Evolutionary conservation across 441 rosid species (phyloP).

Genomic region (Gossypium laxum): DNA sequence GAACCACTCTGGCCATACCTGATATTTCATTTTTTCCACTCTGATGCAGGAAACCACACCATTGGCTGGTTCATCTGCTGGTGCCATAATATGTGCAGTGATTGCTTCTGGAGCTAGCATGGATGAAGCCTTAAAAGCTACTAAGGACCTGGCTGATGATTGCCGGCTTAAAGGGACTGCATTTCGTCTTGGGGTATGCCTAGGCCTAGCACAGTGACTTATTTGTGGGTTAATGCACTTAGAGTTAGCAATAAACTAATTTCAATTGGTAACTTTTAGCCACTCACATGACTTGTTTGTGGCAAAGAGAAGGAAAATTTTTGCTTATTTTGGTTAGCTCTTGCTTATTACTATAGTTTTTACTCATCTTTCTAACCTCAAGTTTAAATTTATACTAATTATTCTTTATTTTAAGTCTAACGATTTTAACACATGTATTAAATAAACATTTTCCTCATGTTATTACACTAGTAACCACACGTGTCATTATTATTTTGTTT

Average conservation of each 20-base stretch:
- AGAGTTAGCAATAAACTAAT: no score
- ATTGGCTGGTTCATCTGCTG: constrained; percentile 86
- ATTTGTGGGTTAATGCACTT: not conserved
- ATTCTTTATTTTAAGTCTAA: no score
- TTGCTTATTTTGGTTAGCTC: no score
- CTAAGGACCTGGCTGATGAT: constrained; percentile 63
- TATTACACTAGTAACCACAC: no score
- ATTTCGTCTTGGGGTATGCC: constrained; percentile 82
- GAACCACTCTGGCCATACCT: not conserved
- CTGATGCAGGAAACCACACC: constrained; percentile 72
- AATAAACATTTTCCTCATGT: no score
- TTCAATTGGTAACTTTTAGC: no score
- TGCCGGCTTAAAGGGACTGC: constrained; percentile 82
- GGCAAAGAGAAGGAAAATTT: no score
- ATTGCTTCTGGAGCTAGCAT: constrained; percentile 78
- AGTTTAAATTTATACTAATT: no score
- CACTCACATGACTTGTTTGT: no score
- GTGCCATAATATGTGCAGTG: constrained; percentile 78
- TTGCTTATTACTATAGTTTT: no score
- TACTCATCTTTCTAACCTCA: no score
- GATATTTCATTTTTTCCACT: not conserved
- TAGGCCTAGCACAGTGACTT: constrained; percentile 6
- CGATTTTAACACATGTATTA: no score
- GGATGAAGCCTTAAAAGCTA: constrained; percentile 59
- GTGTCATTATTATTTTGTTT: not conserved